A percentile compares a stretch with the other conserved stretches of the same genome.
Evolutionary conservation across 2,329 filamentous ascomycete species (phyloP).

Genomic region (Grosmannia serpens): DNA sequence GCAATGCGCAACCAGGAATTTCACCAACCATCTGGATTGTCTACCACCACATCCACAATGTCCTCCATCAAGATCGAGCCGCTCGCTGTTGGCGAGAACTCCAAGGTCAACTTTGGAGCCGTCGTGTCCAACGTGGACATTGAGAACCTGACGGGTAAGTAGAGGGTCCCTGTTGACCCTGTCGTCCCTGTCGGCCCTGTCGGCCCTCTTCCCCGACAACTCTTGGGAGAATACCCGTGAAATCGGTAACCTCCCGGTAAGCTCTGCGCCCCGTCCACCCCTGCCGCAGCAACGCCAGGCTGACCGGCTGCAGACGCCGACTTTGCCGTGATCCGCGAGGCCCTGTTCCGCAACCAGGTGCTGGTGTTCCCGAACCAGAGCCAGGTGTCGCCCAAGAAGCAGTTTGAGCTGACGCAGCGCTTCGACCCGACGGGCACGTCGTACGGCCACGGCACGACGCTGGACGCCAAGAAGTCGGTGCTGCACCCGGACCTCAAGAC

Average conservation of each 20-base stretch:
- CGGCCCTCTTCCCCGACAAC: neutral
- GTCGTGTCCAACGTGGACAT: conserved; percentile 45
- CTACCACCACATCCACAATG: conserved; percentile 6
- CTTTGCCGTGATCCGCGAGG: conserved; percentile 50
- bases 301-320: conserved; percentile 38
- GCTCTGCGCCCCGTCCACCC: neutral
- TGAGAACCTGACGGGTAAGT: conserved; percentile 50
- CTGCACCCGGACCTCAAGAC: conserved; percentile 73
- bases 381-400: conserved; percentile 53
- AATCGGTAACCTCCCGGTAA: conserved; percentile 18
- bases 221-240: conserved; percentile 15
- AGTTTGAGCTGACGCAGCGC: conserved; percentile 61
- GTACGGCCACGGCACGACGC: conserved; percentile 67
- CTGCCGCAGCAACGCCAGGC: neutral
- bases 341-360: conserved; percentile 58
- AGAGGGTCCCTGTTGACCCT: no score
- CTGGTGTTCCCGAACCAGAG: conserved; percentile 60
- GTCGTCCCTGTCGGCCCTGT: conserved; percentile 1
- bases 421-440: conserved; percentile 54
- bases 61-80: conserved; percentile 11
- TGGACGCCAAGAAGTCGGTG: conserved; percentile 51
- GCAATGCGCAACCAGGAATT: neutral
- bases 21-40: neutral
- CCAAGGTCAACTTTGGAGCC: conserved; percentile 46
- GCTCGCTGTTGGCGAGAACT: conserved; percentile 8